Evolutionary conservation across 352 stramenopile species (phyloP).

Genomic region (Lagenidium sp.): DNA sequence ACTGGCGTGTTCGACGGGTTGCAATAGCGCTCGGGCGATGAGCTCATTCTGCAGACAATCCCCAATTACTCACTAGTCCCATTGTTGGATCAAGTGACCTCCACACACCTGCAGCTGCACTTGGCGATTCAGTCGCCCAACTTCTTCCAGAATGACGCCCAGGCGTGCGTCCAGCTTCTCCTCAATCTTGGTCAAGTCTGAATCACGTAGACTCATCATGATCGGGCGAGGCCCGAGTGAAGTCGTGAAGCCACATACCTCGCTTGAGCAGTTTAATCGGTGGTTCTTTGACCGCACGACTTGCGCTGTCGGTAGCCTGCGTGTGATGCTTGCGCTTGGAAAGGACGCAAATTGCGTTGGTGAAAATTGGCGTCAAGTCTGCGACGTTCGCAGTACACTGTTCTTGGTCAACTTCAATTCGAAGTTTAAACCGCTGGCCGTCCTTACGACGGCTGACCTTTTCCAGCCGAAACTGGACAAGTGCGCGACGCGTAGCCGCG

Average conservation of each 20-base stretch:
- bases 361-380: conserved; percentile 74
- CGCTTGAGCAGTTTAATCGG: conserved; percentile 51
- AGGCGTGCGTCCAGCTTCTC: conserved; percentile 49
- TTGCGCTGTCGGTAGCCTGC: conserved; percentile 21
- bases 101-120: conserved; percentile 48
- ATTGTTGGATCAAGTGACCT: not conserved
- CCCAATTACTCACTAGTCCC: too few relatives aligned
- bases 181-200: conserved; percentile 33
- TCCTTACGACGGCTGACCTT: conserved; percentile 83
- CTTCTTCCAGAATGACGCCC: conserved; percentile 35
- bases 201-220: too few relatives aligned
- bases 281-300: conserved; percentile 33
- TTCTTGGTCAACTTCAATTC: conserved; percentile 78
- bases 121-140: conserved; percentile 45
- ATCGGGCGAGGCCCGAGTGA: too few relatives aligned
- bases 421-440: conserved; percentile 77
- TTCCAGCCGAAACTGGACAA: conserved; percentile 75
- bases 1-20: too few relatives aligned
- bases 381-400: conserved; percentile 74
- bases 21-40: conserved; percentile 29
- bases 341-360: conserved; percentile 79
- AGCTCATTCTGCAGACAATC: conserved; percentile 54
- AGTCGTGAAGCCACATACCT: too few relatives aligned
- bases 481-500: conserved; percentile 38
- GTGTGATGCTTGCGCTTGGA: conserved; percentile 76